These are phyloP conservation scores for Chlamydomonas sp. DNA, from an alignment of 139 green algal species.

Conservation along the genomic window DNA sequence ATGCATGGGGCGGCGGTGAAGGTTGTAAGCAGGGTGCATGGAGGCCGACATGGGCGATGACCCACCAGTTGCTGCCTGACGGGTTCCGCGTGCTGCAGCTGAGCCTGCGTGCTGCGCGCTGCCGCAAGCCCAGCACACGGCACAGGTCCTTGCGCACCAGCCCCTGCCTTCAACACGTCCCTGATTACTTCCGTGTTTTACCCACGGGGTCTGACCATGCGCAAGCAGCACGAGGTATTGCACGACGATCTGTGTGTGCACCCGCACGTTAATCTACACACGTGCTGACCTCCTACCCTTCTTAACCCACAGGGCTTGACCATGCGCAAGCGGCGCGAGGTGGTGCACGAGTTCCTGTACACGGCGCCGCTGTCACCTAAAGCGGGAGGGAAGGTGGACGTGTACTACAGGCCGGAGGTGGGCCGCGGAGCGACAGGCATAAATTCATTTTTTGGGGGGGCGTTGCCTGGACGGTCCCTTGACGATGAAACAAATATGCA, in stretches of 20 bases:
- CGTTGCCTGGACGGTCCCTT: too few species aligned
- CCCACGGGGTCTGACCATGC: slow-evolving; percentile 57
- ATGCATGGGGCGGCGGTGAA: background rate
- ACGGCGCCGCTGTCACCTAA: slow-evolving; percentile 71
- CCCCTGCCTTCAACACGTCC: background rate
- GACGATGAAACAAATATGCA: too few species aligned
- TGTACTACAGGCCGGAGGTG: slow-evolving; percentile 35
- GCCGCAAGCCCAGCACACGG: background rate
- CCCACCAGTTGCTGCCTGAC: too few species aligned
- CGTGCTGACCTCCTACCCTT: too few species aligned
- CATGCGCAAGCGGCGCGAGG: slow-evolving; percentile 61
- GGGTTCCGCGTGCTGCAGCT: too few species aligned
- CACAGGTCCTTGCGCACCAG: background rate
- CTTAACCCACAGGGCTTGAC: slow-evolving; percentile 54
- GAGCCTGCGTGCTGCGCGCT: background rate
- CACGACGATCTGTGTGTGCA: slow-evolving; percentile 72
- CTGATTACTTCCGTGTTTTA: too few species aligned
- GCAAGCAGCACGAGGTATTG: slow-evolving; percentile 67
- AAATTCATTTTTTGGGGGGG: background rate
- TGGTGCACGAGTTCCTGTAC: slow-evolving; percentile 83
- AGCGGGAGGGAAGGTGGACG: slow-evolving; percentile 54
- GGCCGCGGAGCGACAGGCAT: background rate
- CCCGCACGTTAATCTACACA: too few species aligned
- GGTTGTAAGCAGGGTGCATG: background rate
- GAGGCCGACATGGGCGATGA: too few species aligned